Conservation (phyloP, 208 protist species). For the Crithidia mellificae region DNA sequence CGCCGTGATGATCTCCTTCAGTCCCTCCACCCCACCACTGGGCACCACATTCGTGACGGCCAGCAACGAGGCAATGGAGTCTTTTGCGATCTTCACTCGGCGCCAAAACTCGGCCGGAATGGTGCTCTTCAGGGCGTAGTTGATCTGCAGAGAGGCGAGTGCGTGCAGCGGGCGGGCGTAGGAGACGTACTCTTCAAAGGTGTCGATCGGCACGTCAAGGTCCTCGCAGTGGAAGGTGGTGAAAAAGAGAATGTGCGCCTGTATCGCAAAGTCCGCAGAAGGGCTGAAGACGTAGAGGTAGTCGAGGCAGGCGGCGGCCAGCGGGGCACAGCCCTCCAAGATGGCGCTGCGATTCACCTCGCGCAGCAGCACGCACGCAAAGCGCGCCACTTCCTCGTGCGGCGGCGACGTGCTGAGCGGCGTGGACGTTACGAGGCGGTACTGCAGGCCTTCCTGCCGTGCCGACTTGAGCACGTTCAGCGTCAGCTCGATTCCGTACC, state of each 20-base stretch:
- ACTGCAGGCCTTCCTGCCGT: constrained; percentile 70
- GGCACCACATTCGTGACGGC: constrained; percentile 68
- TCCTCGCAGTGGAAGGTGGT: constrained; percentile 80
- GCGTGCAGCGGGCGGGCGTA: constrained; percentile 79
- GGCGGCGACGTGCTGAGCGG: constrained; percentile 36
- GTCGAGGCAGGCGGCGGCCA: constrained; percentile 82
- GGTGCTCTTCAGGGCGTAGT: constrained; percentile 82
- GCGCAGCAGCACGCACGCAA: constrained; percentile 73
- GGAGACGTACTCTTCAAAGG: constrained; percentile 85
- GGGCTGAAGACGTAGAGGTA: constrained; percentile 82
- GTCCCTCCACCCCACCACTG: constrained; percentile 56
- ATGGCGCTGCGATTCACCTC: constrained; percentile 83
- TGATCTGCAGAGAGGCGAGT: constrained; percentile 70
- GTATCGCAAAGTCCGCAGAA: constrained; percentile 63
- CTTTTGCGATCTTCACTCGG: constrained; percentile 76
- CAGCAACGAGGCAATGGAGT: constrained; percentile 71
- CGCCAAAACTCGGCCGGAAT: constrained; percentile 81
- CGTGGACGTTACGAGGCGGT: constrained; percentile 56
- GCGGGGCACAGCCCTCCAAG: constrained; percentile 70
- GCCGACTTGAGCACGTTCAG: constrained; percentile 68
- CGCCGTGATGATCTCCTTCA: constrained; percentile 61
- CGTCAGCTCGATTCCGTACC: constrained; percentile 71
- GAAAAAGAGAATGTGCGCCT: constrained; percentile 84
- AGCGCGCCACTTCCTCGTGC: constrained; percentile 69
- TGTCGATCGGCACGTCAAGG: constrained; percentile 76